A percentile compares a stretch with the other conserved stretches of the same genome.
Conservation (phyloP, 2,329 filamentous ascomycete species). For the Clonostachys solani region DNA sequence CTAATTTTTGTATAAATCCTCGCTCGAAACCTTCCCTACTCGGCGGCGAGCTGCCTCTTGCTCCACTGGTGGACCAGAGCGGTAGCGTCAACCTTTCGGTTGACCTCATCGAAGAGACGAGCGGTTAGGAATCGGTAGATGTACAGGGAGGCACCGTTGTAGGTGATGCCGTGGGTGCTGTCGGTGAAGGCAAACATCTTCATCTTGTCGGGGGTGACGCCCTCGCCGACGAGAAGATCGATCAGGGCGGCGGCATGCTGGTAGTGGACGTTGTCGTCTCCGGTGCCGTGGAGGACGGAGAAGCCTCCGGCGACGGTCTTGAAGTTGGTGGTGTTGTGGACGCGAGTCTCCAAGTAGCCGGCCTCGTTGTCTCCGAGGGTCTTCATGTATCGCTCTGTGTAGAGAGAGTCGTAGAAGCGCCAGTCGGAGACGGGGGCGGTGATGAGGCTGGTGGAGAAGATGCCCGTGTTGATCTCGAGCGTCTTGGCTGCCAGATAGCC, state of each 20-base stretch:
- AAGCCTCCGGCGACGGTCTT: constrained; percentile 57
- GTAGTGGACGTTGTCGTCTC: constrained; percentile 70
- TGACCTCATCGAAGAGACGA: constrained; percentile 58
- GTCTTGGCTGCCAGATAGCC: constrained; percentile 65
- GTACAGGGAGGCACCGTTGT: constrained; percentile 49
- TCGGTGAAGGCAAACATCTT: constrained; percentile 63
- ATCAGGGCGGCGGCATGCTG: constrained; percentile 60
- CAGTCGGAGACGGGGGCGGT: constrained; percentile 65
- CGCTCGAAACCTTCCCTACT: too few relatives aligned
- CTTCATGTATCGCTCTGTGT: constrained; percentile 73
- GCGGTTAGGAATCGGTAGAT: constrained; percentile 61
- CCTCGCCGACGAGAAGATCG: constrained; percentile 54
- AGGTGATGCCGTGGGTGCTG: constrained; percentile 56
- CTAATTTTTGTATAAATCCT: too few relatives aligned
- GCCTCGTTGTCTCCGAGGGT: constrained; percentile 47
- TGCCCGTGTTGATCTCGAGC: constrained; percentile 54
- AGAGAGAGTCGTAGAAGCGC: constrained; percentile 69
- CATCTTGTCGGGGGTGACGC: constrained; percentile 57
- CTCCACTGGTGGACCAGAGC: constrained; percentile 26
- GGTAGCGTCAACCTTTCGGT: constrained; percentile 35
- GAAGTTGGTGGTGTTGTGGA: constrained; percentile 56
- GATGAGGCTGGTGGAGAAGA: constrained; percentile 59
- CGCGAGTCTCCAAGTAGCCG: constrained; percentile 58
- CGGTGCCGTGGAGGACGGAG: constrained; percentile 60
- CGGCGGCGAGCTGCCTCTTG: background rate